Evolutionary conservation across 2,329 filamentous ascomycete genomes (phyloP), one percentile per base, ranked within the genome.

Genomic region (Apiospora arundinis): DNA sequence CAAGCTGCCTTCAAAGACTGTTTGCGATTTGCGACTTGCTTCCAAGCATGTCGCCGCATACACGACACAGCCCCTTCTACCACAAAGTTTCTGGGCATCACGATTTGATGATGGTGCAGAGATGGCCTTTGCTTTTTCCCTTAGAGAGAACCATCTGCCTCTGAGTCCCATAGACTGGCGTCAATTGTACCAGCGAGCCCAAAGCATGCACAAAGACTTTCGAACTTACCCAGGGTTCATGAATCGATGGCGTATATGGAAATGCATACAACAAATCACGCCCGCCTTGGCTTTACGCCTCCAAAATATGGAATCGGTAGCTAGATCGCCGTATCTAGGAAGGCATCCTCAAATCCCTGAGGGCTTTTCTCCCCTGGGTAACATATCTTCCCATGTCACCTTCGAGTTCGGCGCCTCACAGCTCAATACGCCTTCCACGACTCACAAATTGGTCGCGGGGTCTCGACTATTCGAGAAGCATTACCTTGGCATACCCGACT

Each of bases 61-160:
- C 14, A 71, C 74, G 21, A 25, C 71, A 7, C 73, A 73, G 4
- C 42, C 28, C 4, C 56, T 72, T 2, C 72, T 77, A 12, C 66
- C 72, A 18, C 76, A 74, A 65, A 45, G 65, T 1, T 76, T 77
- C 69, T 76, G 76, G 75, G 69, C 72, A 4, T 76, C 73, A 40
- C 74, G 76, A n/a, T 77, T 76, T 65, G 60, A 60, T 5, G 23
- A 37, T 1, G 71, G 73, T 12, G 68, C 67, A 45, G 75, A 76
- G 68, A 74, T 76, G 72, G 74, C 67, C 0, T 77, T 76, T 40
- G 74, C 73, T 12, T 77, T 76, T 56, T 74, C 74, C 45, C 71
- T 70, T 7, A 46, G 72, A 25, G 71, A 63, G 7, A 65, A 67
- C 46, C 69, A 52, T 25, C 60, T 70, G 4, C 74, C 75, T 23